These are phyloP conservation scores for Mycena galopus DNA, from an alignment of 768 basidiomycete genomes.

Conservation along the genomic window DNA sequence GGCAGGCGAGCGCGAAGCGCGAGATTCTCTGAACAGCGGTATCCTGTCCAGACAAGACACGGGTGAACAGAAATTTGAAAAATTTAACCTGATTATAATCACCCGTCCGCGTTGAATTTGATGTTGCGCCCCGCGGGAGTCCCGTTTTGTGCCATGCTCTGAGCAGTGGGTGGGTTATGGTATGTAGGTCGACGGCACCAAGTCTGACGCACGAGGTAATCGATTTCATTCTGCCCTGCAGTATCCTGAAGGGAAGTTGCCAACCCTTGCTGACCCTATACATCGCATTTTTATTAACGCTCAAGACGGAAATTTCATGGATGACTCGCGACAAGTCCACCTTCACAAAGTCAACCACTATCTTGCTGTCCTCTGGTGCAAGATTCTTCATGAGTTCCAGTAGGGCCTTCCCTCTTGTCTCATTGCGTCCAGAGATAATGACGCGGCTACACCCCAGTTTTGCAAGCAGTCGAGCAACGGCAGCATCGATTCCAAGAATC, in stretches of 20 bases:
- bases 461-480: constrained; percentile 19
- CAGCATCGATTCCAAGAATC: constrained; percentile 19
- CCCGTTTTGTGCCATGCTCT: constrained; percentile 14
- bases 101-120: constrained; percentile 4
- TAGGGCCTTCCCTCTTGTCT: not conserved
- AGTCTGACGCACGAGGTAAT: constrained; percentile 11
- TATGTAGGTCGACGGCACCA: too few relatives aligned
- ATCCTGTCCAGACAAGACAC: not conserved
- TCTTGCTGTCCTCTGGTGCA: constrained; percentile 7
- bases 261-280: not conserved
- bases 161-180: too few relatives aligned
- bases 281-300: not conserved
- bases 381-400: constrained; percentile 4
- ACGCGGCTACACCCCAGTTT: constrained; percentile 12
- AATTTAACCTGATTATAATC: not conserved
- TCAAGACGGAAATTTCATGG: not conserved
- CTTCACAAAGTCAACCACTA: constrained; percentile 11
- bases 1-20: constrained; percentile 12
- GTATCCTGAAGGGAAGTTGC: not conserved
- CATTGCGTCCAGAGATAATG: constrained; percentile 14
- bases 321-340: constrained; percentile 2
- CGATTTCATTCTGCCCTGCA: not conserved
- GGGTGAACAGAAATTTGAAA: not conserved
- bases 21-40: constrained; percentile 12
- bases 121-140: not conserved